Conservation (phyloP, 1,284 basidiomycete genomes). For the Thelephora terrestris region DNA sequence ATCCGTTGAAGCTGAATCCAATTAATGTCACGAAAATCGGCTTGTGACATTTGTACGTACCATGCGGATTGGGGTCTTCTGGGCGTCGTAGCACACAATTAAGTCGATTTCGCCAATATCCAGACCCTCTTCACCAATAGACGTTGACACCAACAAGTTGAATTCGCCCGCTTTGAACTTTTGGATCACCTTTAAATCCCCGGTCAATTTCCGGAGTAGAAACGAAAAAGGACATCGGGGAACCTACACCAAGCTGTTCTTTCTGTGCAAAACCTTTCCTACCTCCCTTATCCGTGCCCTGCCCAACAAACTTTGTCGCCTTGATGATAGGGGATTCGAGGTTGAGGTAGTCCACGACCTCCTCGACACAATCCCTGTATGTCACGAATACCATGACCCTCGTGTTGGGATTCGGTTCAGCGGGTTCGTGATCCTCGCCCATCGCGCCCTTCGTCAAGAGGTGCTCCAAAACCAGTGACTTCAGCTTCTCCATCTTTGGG, state of each 20-base stretch:
- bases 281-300: conserved; percentile 78
- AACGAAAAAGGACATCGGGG: neutral
- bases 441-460: conserved; percentile 53
- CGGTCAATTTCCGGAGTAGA: conserved; percentile 5
- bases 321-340: conserved; percentile 65
- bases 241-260: conserved; percentile 77
- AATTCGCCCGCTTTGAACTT: conserved; percentile 83
- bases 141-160: conserved; percentile 94
- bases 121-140: conserved; percentile 97
- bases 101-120: conserved; percentile 99
- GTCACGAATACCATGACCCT: conserved; percentile 96
- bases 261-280: conserved; percentile 87
- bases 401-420: conserved; percentile 33
- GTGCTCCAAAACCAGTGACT: conserved; percentile 68
- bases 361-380: conserved; percentile 82
- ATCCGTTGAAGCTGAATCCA: conserved; percentile 79
- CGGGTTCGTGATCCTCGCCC: conserved; percentile 20
- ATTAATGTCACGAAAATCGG: neutral
- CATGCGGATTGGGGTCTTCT: conserved; percentile 95
- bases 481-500: conserved; percentile 89
- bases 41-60: conserved; percentile 33
- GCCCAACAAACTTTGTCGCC: conserved; percentile 84
- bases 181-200: conserved; percentile 52
- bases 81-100: conserved; percentile 94
- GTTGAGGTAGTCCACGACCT: conserved; percentile 77